These are phyloP conservation scores for Danielia reshetovae DNA, from an alignment of 805 yeast species.

Conservation along the genomic window DNA sequence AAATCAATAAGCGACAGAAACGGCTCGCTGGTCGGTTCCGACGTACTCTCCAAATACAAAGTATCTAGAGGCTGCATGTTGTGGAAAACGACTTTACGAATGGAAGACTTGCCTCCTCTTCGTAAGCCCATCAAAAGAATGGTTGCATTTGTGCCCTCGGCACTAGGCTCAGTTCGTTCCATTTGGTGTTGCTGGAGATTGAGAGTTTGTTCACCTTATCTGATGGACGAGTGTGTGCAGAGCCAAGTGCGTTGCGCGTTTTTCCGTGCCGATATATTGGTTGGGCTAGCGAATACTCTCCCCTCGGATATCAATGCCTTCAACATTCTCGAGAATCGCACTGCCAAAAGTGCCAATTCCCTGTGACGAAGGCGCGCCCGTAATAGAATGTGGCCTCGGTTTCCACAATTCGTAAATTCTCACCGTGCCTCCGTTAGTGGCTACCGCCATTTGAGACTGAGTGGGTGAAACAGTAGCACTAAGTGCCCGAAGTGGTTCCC, in stretches of 20 bases:
- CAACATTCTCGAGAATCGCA: conserved; percentile 52
- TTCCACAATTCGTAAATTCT: conserved; percentile 73
- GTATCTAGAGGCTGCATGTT: conserved; percentile 96
- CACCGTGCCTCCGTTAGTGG: conserved; percentile 74
- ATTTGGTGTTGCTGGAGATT: conserved; percentile 13
- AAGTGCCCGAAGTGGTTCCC: conserved; percentile 50
- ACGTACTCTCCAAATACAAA: conserved; percentile 81
- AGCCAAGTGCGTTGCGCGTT: no score
- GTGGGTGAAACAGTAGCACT: conserved; percentile 69
- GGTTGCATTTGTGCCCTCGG: conserved; percentile 66
- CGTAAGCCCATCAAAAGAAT: conserved; percentile 85
- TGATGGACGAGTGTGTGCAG: no score
- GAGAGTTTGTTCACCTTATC: no score
- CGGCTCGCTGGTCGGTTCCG: conserved; percentile 82
- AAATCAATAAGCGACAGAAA: conserved; percentile 81
- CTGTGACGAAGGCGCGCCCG: no score
- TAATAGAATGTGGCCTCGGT: conserved; percentile 26
- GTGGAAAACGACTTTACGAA: conserved; percentile 92
- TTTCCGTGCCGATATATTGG: no score
- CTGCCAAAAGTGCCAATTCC: conserved; percentile 50
- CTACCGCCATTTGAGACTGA: conserved; percentile 58
- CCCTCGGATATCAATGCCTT: conserved; percentile 40
- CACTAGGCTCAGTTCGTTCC: conserved; percentile 26
- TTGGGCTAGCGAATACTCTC: conserved; percentile 5
- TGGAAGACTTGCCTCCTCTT: conserved; percentile 90